Evolutionary conservation across 2,329 filamentous ascomycete genomes (phyloP).

Genomic region (Pyrenochaeta sp.): DNA sequence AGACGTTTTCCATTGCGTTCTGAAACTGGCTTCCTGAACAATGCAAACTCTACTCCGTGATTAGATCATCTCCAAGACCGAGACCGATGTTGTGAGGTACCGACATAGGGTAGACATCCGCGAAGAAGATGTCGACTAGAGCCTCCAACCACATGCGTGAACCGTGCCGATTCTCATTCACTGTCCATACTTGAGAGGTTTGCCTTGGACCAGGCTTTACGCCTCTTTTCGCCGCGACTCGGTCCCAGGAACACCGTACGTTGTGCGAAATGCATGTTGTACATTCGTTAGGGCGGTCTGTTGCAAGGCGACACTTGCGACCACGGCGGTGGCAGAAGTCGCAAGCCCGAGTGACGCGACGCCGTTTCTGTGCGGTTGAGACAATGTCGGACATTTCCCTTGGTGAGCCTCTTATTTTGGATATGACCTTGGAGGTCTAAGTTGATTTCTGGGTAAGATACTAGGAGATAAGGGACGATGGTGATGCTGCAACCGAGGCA

Average conservation of each 20-base stretch:
- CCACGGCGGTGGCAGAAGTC: conserved; percentile 7
- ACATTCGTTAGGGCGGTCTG: neutral
- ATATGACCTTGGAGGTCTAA: too few species aligned
- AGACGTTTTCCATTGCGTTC: neutral
- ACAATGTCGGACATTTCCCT: neutral
- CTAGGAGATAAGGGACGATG: too few species aligned
- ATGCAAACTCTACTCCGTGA: neutral
- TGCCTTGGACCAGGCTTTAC: neutral
- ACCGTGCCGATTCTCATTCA: neutral
- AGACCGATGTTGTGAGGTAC: neutral
- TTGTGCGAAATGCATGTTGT: neutral
- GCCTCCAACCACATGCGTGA: neutral
- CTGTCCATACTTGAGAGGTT: neutral
- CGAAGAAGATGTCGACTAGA: neutral
- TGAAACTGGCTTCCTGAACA: neutral
- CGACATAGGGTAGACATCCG: conserved; percentile 1
- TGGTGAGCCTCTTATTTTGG: too few species aligned
- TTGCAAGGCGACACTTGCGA: conserved; percentile 1
- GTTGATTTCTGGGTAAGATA: too few species aligned
- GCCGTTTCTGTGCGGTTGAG: neutral
- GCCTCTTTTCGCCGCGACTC: neutral
- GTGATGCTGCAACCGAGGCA: too few species aligned
- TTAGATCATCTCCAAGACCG: too few species aligned
- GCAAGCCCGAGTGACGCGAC: conserved; percentile 3
- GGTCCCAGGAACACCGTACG: neutral